A percentile compares a stretch with the other conserved stretches of the same genome.
Conservation (phyloP, 2,329 filamentous ascomycete species). For the Phyllosticta ampelicida region DNA sequence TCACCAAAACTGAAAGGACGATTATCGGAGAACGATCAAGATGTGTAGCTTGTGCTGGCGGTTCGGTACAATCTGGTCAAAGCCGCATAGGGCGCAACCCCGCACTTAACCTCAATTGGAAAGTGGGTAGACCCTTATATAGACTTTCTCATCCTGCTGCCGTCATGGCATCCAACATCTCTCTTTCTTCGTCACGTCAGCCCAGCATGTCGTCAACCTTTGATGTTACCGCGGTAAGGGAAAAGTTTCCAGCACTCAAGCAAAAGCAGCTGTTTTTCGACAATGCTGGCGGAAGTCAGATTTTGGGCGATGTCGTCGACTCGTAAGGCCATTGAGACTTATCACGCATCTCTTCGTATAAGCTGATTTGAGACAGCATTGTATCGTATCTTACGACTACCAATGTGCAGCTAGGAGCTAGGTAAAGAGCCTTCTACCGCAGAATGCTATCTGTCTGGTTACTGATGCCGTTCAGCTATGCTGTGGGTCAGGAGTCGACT, state of each 20-base stretch:
- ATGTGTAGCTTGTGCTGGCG: neutral
- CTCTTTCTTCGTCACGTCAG: neutral
- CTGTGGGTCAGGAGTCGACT: constrained; percentile 48
- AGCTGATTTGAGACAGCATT: constrained; percentile 37
- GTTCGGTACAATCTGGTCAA: neutral
- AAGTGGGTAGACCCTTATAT: neutral
- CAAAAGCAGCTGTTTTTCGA: constrained; percentile 63
- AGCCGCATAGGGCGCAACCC: neutral
- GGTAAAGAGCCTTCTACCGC: too few relatives aligned
- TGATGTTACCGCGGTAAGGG: constrained; percentile 45
- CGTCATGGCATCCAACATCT: neutral
- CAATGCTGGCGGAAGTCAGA: constrained; percentile 68
- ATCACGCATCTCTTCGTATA: neutral
- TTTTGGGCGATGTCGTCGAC: constrained; percentile 54
- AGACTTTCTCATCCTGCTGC: neutral
- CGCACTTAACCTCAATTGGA: neutral
- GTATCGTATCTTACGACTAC: constrained; percentile 53
- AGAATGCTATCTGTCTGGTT: too few relatives aligned
- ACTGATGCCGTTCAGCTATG: constrained; percentile 39
- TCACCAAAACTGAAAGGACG: neutral
- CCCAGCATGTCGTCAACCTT: constrained; percentile 30
- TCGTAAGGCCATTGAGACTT: constrained; percentile 39
- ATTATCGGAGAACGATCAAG: neutral
- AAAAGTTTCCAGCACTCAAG: constrained; percentile 57
- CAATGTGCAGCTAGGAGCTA: constrained; percentile 66